phyloP scores from a whole-genome alignment of 2,329 filamentous ascomycete species.

The Trichocomaceae sp. region DNA sequence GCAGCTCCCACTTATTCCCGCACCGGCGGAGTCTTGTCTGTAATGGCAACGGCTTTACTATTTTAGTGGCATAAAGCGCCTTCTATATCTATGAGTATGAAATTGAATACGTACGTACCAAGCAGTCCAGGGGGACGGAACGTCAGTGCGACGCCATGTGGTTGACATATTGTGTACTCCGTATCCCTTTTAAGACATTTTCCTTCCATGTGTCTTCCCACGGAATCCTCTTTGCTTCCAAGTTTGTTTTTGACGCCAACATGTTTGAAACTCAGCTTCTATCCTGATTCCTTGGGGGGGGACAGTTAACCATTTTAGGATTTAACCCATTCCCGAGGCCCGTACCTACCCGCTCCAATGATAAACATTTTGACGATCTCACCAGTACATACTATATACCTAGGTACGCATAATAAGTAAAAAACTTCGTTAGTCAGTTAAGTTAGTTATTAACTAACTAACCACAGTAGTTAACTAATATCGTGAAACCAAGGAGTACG shows the following conservation, averaged over 20 bases:
- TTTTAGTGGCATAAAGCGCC: background rate
- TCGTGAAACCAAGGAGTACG: too few relatives aligned
- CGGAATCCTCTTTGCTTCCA: background rate
- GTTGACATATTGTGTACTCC: background rate
- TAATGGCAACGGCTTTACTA: background rate
- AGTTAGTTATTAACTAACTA: too few relatives aligned
- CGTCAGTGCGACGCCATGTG: constrained; percentile 5
- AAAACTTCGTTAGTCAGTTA: background rate
- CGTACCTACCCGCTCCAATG: background rate
- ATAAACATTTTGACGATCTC: background rate
- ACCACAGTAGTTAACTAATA: too few relatives aligned
- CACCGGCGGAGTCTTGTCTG: background rate
- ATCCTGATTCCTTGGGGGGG: background rate
- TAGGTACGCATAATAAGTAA: background rate
- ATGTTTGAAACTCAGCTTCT: background rate
- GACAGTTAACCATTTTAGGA: background rate
- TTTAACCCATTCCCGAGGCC: background rate
- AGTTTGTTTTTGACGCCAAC: background rate
- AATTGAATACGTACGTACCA: too few relatives aligned
- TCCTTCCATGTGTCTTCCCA: background rate
- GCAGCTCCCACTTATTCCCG: background rate
- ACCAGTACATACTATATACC: too few relatives aligned
- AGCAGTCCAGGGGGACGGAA: background rate
- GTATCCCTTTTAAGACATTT: background rate
- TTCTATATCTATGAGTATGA: background rate